Evolutionary conservation across 75 land plant genomes (phyloP).

Genomic region (Pinus tabuliformis): DNA sequence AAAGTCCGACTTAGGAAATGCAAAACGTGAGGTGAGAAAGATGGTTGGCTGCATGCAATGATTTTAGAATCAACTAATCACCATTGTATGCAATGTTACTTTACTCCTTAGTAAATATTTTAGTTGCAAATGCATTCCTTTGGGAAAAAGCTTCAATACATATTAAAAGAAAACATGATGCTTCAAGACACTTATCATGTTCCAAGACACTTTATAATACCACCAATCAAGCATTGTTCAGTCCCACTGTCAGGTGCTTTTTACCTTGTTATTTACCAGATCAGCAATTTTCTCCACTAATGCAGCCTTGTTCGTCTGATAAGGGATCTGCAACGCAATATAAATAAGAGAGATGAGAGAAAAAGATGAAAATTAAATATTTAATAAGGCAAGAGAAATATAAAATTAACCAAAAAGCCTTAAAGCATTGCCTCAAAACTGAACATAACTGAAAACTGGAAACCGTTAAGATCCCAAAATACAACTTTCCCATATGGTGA

Average conservation of each 20-base stretch:
- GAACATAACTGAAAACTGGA: not conserved
- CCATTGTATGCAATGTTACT: not conserved
- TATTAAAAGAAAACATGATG: not conserved
- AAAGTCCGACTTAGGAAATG: not conserved
- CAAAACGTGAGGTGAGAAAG: not conserved
- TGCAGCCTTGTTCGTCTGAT: slow-evolving; percentile 86
- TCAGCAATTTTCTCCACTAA: slow-evolving; percentile 94
- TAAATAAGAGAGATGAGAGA: not conserved
- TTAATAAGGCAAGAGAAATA: not conserved
- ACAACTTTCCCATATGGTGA: no score
- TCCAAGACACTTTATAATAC: not conserved
- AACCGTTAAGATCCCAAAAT: no score
- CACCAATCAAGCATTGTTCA: not conserved
- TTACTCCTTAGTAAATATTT: no score
- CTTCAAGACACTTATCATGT: not conserved
- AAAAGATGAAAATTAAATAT: not conserved
- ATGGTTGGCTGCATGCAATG: not conserved
- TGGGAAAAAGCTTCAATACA: not conserved
- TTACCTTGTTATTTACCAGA: slow-evolving; percentile 88
- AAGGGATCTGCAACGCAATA: slow-evolving; percentile 69
- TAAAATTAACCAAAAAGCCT: not conserved
- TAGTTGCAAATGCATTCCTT: no score
- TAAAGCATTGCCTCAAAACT: not conserved
- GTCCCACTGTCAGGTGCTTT: not conserved
- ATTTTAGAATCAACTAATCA: not conserved